These are phyloP conservation scores for Drechslera avenae DNA, from an alignment of 2,329 filamentous ascomycete species.

Conservation along the genomic window DNA sequence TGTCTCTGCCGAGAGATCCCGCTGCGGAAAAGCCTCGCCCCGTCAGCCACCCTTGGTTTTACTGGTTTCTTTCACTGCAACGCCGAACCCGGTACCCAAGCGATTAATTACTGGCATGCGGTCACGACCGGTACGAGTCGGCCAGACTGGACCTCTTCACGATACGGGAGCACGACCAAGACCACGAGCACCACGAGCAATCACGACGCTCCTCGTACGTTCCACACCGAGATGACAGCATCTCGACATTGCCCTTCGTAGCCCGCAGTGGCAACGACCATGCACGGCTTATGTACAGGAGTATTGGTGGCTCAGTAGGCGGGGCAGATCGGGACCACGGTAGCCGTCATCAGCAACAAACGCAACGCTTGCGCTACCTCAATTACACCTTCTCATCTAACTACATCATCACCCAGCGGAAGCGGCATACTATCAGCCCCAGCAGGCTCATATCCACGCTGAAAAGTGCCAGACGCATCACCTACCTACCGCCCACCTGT, in stretches of 20 bases:
- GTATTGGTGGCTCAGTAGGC: conserved; percentile 46
- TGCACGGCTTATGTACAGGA: conserved; percentile 46
- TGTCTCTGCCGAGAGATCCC: conserved; percentile 30
- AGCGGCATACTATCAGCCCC: conserved; percentile 10
- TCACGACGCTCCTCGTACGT: background rate
- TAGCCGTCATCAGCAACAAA: background rate
- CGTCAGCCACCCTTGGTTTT: conserved; percentile 9
- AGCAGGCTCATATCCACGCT: background rate
- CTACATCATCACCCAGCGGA: conserved; percentile 20
- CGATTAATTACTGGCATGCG: too few species aligned
- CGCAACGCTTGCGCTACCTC: conserved; percentile 13
- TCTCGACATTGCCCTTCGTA: conserved; percentile 24
- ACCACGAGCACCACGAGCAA: conserved; percentile 5
- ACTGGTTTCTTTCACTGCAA: too few species aligned
- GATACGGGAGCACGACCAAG: conserved; percentile 6
- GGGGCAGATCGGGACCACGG: conserved; percentile 25
- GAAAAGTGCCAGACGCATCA: background rate
- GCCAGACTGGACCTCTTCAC: too few species aligned
- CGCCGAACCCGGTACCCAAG: too few species aligned
- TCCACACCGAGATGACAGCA: conserved; percentile 31
- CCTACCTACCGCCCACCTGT: conserved; percentile 4
- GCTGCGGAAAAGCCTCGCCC: conserved; percentile 21
- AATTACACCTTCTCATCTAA: conserved; percentile 3
- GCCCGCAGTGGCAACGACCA: conserved; percentile 33
- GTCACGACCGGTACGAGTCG: too few species aligned